Evolutionary conservation across 768 basidiomycete genomes (phyloP).

Genomic region (Auriculariales sp.): DNA sequence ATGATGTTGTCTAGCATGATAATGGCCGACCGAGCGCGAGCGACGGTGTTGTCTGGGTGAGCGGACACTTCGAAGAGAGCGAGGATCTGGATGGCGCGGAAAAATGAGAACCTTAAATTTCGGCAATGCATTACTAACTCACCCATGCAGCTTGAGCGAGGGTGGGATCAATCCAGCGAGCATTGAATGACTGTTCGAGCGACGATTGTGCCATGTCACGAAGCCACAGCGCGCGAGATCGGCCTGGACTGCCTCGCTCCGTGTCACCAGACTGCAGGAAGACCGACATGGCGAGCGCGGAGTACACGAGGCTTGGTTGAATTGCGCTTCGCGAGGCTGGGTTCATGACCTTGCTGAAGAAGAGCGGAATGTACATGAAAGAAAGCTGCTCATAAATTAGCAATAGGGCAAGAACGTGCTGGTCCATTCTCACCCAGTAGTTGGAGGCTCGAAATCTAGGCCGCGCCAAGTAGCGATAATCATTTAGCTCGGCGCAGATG

Average conservation of each 20-base stretch:
- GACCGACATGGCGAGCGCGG: constrained; percentile 53
- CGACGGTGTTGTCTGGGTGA: constrained; percentile 47
- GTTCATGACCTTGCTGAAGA: constrained; percentile 4
- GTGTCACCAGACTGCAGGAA: constrained; percentile 61
- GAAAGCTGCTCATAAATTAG: no score
- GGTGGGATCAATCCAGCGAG: constrained; percentile 41
- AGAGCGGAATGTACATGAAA: constrained; percentile 7
- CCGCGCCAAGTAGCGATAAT: no score
- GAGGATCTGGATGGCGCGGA: constrained; percentile 35
- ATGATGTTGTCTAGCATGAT: constrained; percentile 52
- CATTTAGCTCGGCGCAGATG: background rate
- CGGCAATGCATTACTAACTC: constrained; percentile 10
- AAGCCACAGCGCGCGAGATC: constrained; percentile 41
- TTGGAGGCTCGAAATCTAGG: background rate
- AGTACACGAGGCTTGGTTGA: constrained; percentile 18
- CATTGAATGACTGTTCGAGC: constrained; percentile 34
- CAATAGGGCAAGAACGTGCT: no score
- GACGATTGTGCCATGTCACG: constrained; percentile 40
- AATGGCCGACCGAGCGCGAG: constrained; percentile 38
- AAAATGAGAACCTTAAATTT: constrained; percentile 1
- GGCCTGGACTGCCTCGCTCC: constrained; percentile 38
- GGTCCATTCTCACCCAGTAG: no score
- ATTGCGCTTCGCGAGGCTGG: background rate
- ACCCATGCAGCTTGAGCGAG: constrained; percentile 66
- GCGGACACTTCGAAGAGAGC: constrained; percentile 66